These are phyloP conservation scores for Parathielavia appendiculata DNA, from an alignment of 495 filamentous ascomycete genomes.

Conservation along the genomic window DNA sequence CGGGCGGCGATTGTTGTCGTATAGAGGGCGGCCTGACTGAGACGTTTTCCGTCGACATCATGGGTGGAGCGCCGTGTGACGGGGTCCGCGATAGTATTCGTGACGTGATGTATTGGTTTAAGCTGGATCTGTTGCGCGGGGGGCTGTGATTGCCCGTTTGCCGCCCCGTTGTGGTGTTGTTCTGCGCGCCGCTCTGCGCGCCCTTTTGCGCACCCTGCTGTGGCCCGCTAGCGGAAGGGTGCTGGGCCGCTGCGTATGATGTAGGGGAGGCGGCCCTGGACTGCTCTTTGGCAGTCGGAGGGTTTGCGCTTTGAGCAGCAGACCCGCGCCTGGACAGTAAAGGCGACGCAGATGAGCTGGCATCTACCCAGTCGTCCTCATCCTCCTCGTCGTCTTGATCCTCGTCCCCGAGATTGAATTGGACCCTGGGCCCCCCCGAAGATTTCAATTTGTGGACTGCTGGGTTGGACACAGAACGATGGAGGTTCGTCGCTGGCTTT, in stretches of 20 bases:
- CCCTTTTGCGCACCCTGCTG: not conserved
- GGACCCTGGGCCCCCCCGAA: slow-evolving; percentile 37
- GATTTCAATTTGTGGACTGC: slow-evolving; percentile 36
- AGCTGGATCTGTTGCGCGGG: slow-evolving; percentile 29
- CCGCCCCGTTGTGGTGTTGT: not conserved
- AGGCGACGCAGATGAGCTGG: slow-evolving; percentile 51
- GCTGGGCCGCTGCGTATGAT: not conserved
- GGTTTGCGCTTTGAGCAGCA: slow-evolving; percentile 30
- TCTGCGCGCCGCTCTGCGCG: slow-evolving; percentile 8
- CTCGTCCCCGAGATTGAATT: slow-evolving; percentile 50
- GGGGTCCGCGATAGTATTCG: slow-evolving; percentile 54
- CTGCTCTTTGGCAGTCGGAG: slow-evolving; percentile 18
- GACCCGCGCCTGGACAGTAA: slow-evolving; percentile 48
- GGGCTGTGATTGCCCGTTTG: slow-evolving; percentile 17
- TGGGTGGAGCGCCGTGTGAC: slow-evolving; percentile 52
- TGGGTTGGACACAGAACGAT: slow-evolving; percentile 41
- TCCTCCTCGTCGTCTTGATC: slow-evolving; percentile 39
- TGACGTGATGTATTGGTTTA: slow-evolving; percentile 50
- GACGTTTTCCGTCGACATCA: slow-evolving; percentile 54
- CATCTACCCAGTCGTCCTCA: slow-evolving; percentile 54
- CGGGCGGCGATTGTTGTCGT: slow-evolving; percentile 34
- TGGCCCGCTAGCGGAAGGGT: not conserved
- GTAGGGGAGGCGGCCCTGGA: not conserved
- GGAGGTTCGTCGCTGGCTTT: slow-evolving; percentile 43
- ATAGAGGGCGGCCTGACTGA: slow-evolving; percentile 40